Evolutionary conservation across 2,329 filamentous ascomycete genomes (phyloP).

Genomic region (Dactylellina haptotyla): DNA sequence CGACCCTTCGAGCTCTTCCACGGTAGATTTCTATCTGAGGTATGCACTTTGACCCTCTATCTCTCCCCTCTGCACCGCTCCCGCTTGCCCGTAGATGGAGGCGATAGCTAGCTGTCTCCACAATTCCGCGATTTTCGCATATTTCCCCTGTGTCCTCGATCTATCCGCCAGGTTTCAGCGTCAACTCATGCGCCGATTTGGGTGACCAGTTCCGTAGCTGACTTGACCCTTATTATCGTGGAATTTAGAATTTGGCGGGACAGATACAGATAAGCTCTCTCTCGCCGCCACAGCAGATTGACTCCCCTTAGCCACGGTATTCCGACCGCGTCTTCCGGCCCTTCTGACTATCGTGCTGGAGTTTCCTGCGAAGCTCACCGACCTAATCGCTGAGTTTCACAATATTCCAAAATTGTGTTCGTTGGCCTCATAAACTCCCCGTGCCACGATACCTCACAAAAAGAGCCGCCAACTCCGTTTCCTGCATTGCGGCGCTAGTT

Average conservation of each 20-base stretch:
- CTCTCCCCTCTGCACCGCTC: background rate
- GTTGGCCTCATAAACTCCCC: slow-evolving; percentile 17
- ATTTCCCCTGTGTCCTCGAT: slow-evolving; percentile 13
- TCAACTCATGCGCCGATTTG: slow-evolving; percentile 12
- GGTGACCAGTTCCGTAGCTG: slow-evolving; percentile 29
- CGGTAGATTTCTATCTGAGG: slow-evolving; percentile 33
- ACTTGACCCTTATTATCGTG: slow-evolving; percentile 43
- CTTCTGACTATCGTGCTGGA: slow-evolving; percentile 22
- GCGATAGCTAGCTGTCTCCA: background rate
- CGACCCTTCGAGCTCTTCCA: slow-evolving; percentile 18
- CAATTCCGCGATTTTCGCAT: slow-evolving; percentile 21
- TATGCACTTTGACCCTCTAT: slow-evolving; percentile 25
- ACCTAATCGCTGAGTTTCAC: slow-evolving; percentile 26
- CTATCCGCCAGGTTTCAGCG: slow-evolving; percentile 6
- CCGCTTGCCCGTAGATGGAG: too few species aligned
- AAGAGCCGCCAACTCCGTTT: slow-evolving; percentile 44
- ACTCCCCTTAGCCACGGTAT: slow-evolving; percentile 16
- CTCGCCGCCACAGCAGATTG: slow-evolving; percentile 4
- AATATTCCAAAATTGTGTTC: slow-evolving; percentile 37
- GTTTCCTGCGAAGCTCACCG: slow-evolving; percentile 20
- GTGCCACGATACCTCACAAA: slow-evolving; percentile 13
- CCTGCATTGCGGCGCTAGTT: slow-evolving; percentile 21
- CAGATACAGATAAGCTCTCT: slow-evolving; percentile 30
- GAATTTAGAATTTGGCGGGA: slow-evolving; percentile 26
- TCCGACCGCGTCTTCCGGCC: slow-evolving; percentile 26